Conservation (phyloP, 2,329 filamentous ascomycete species). For the Alternaria viburni region DNA sequence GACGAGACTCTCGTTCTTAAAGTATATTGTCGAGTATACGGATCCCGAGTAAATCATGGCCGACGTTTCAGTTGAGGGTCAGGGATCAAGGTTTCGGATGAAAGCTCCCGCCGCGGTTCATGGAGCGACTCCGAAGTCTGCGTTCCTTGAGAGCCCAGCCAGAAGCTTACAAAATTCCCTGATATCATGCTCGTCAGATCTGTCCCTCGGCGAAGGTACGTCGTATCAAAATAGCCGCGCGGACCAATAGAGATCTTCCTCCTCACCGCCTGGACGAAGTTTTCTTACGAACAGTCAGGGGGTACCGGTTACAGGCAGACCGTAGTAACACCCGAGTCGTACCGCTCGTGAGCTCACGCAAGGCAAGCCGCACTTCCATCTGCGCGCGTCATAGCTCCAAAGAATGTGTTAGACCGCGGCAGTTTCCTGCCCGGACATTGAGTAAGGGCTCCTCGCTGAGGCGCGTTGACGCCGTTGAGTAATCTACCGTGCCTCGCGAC, state of each 20-base stretch:
- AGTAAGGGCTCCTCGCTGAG: constrained; percentile 7
- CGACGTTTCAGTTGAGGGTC: constrained; percentile 5
- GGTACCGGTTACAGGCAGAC: constrained; percentile 25
- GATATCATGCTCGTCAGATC: constrained; percentile 15
- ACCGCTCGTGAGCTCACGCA: constrained; percentile 24
- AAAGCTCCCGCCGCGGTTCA: not conserved
- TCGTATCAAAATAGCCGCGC: constrained; percentile 16
- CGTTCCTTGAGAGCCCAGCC: constrained; percentile 8
- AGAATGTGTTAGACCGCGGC: constrained; percentile 17
- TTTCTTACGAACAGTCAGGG: constrained; percentile 25
- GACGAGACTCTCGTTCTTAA: not conserved
- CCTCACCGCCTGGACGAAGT: constrained; percentile 38
- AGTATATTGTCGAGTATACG: constrained; percentile 4
- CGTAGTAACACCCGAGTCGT: constrained; percentile 33
- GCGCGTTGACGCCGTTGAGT: constrained; percentile 1
- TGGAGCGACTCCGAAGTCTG: not conserved
- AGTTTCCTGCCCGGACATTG: constrained; percentile 17
- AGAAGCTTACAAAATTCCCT: constrained; percentile 10
- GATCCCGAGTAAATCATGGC: not conserved
- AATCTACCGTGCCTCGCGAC: constrained; percentile 6
- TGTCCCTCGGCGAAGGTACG: constrained; percentile 15
- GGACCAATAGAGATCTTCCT: constrained; percentile 29
- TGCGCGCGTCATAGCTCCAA: constrained; percentile 31
- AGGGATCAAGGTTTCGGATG: not conserved
- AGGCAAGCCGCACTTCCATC: constrained; percentile 17